Evolutionary conservation across 441 rosid genomes (phyloP), one percentile per base, ranked within the genome.

Genomic region (Eruca vesicaria): DNA sequence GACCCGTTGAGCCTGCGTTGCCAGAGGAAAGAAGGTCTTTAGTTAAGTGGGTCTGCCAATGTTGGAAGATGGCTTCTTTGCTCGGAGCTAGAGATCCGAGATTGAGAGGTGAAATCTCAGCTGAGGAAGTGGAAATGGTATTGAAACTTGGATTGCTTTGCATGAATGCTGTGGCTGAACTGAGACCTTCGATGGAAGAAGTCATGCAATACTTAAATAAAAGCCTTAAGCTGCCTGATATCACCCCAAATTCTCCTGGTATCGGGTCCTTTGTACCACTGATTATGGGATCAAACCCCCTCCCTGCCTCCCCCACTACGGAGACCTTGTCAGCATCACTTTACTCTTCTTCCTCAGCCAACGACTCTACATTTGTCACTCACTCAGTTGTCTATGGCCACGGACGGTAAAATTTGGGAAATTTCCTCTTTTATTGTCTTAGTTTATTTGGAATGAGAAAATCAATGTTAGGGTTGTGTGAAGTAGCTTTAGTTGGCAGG

Each of bases 131-230:
- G 16, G 82, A 79, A 16, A 62, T 55, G 57, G 48, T 79, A 16
- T 7, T 73, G 71, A 69, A 73, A 58, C 32, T 69, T 7, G 82
- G 78, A 6, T 31, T 79, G 57, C 21, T 75, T 55, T 82, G 80
- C 35, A 72, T 67, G 4, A 76, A 82, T 66, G 78, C 45, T 1
- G 78, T 56, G 67, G 15, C 68, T 4, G 68, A 71, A 29, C 31
- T 59, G 6, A 71, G 83, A 48, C 83, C 83, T 67, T 62, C 79
- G 3, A 69, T 71, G 52, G 66, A 55, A 55, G 76, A 66, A 58
- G 78, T 61, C 5, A 50, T 74, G 65, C 80, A 55, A 2, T 61
- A 59, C 32, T 43, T 71, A n/a, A 32, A 43, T 45, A 48, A 15
- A 32, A 45, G 66, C 68, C 32, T 62, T 2, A 29, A 71, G 58